These are phyloP conservation scores for Candida fluviatilis DNA, from an alignment of 805 yeast genomes.

Conservation along the genomic window DNA sequence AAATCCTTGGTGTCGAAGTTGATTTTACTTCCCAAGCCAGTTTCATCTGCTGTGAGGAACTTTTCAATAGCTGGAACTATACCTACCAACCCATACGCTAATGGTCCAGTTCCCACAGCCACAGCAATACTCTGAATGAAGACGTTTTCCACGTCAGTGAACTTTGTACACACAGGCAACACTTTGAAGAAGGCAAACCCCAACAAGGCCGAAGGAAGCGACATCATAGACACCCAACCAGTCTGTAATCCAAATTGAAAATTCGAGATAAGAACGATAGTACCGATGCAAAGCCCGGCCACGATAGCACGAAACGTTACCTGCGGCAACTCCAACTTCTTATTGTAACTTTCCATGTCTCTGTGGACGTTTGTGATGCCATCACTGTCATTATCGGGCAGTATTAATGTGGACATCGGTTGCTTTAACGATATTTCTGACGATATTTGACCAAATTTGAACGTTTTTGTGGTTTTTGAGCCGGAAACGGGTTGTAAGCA, in stretches of 20 bases:
- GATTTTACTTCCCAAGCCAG: slow-evolving; percentile 48
- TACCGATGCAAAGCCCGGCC: slow-evolving; percentile 81
- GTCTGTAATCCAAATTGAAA: slow-evolving; percentile 96
- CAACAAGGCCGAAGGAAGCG: slow-evolving; percentile 84
- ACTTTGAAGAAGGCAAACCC: slow-evolving; percentile 81
- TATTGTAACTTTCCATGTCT: slow-evolving; percentile 25
- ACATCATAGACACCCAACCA: slow-evolving; percentile 99
- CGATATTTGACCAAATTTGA: neutral
- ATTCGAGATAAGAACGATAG: slow-evolving; percentile 80
- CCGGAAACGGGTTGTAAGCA: too few relatives aligned
- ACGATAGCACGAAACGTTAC: slow-evolving; percentile 69
- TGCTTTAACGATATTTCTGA: neutral
- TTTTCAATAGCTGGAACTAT: slow-evolving; percentile 95
- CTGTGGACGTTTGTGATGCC: neutral
- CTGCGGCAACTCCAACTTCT: slow-evolving; percentile 56
- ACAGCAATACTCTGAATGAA: slow-evolving; percentile 90
- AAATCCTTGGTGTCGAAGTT: slow-evolving; percentile 47
- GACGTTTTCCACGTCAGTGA: slow-evolving; percentile 90
- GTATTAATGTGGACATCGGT: neutral
- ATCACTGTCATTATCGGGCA: neutral
- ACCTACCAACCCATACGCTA: slow-evolving; percentile 93
- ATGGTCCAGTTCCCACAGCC: slow-evolving; percentile 96
- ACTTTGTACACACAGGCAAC: slow-evolving; percentile 39
- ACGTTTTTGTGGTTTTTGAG: too few relatives aligned
- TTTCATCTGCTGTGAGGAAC: slow-evolving; percentile 72